phyloP scores from a whole-genome alignment of 2,329 filamentous ascomycete genomes.

The Ascochyta koolunga region DNA sequence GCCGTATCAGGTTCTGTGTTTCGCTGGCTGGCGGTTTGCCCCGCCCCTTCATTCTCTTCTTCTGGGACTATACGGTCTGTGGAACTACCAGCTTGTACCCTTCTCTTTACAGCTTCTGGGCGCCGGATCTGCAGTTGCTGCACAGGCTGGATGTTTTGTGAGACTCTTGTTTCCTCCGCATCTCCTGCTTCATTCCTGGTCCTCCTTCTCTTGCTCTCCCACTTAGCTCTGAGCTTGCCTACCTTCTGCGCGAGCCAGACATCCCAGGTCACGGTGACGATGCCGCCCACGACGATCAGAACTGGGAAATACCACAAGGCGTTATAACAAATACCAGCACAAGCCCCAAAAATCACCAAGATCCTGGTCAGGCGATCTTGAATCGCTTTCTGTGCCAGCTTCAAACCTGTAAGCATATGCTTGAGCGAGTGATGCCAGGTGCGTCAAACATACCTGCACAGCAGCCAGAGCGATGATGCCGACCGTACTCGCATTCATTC shows the following conservation, averaged over 20 bases:
- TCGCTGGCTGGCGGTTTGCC: conserved; percentile 5
- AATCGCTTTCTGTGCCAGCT: conserved; percentile 71
- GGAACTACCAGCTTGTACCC: conserved; percentile 24
- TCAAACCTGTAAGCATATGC: conserved; percentile 11
- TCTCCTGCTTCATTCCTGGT: conserved; percentile 25
- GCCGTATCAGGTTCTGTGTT: conserved; percentile 4
- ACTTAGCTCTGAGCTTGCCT: conserved; percentile 36
- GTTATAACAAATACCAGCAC: conserved; percentile 72
- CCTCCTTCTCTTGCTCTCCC: conserved; percentile 24
- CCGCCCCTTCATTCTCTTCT: conserved; percentile 9
- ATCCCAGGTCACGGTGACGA: conserved; percentile 63
- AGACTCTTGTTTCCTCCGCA: conserved; percentile 25
- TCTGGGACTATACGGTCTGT: conserved; percentile 23
- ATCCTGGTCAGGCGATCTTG: conserved; percentile 67
- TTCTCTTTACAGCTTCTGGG: conserved; percentile 30
- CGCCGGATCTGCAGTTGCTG: conserved; percentile 16
- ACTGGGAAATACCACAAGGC: conserved; percentile 77
- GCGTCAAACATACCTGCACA: conserved; percentile 49
- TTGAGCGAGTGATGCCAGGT: too few relatives aligned
- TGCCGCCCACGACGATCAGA: conserved; percentile 64
- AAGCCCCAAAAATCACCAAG: conserved; percentile 67
- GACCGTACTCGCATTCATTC: conserved; percentile 74
- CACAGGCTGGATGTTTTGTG: conserved; percentile 17
- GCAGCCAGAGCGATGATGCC: conserved; percentile 74
- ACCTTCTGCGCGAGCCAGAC: conserved; percentile 55